These are phyloP conservation scores for Colletotrichum trifolii DNA, from an alignment of 2,329 filamentous ascomycete genomes.

Conservation along the genomic window DNA sequence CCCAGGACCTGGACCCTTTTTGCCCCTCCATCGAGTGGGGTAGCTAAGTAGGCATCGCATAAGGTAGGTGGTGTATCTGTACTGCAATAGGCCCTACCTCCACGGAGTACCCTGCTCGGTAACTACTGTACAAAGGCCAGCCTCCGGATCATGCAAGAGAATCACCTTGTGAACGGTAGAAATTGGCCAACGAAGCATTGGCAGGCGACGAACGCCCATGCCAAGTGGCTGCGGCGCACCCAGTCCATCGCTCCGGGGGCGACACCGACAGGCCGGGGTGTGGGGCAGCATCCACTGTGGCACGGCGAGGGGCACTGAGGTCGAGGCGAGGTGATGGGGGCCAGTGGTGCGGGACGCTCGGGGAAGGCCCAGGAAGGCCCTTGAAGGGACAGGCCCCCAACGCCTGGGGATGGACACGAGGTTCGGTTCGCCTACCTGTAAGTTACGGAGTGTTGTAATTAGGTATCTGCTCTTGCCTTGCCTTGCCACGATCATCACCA, in stretches of 20 bases:
- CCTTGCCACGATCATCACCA: too few relatives aligned
- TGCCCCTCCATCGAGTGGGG: conserved; percentile 35
- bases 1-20: conserved; percentile 33
- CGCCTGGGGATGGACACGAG: too few relatives aligned
- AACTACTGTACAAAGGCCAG: neutral
- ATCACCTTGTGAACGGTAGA: conserved; percentile 17
- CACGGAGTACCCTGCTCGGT: conserved; percentile 24
- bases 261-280: conserved; percentile 19
- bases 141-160: conserved; percentile 20
- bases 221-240: neutral
- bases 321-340: neutral
- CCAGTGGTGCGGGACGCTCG: conserved; percentile 15
- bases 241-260: conserved; percentile 23
- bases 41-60: conserved; percentile 4
- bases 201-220: too few relatives aligned
- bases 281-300: conserved; percentile 18
- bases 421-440: too few relatives aligned
- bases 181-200: neutral
- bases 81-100: too few relatives aligned
- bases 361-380: conserved; percentile 25
- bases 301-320: neutral
- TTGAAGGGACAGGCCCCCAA: conserved; percentile 18
- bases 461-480: too few relatives aligned
- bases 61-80: too few relatives aligned
- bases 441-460: too few relatives aligned